Evolutionary conservation across 169 alveolate species (phyloP).

Genomic region (Plasmodium cynomolgi): DNA sequence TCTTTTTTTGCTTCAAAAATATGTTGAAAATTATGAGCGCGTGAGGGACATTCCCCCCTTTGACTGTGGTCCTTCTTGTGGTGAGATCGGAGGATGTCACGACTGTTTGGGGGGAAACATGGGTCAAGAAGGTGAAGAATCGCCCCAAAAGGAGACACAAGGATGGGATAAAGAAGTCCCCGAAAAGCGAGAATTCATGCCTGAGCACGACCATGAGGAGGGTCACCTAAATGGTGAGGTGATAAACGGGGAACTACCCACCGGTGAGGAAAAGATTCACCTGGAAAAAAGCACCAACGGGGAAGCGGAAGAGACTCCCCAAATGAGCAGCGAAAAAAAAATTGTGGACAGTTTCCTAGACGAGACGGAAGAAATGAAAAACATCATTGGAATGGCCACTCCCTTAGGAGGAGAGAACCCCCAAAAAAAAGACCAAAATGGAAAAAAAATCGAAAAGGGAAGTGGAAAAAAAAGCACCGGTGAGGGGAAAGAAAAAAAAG

Average conservation of each 20-base stretch:
- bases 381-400: slow-evolving; percentile 16
- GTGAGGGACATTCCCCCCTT: neutral
- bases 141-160: neutral
- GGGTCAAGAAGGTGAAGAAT: neutral
- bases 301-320: neutral
- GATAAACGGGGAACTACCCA: neutral
- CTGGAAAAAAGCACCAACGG: neutral
- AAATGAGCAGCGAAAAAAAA: neutral
- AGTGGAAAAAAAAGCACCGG: neutral
- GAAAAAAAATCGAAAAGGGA: neutral
- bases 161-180: neutral
- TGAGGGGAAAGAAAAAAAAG: slow-evolving; percentile 34
- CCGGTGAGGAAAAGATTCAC: neutral
- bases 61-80: neutral
- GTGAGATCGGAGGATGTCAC: neutral
- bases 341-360: neutral
- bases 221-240: neutral
- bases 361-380: slow-evolving; percentile 29
- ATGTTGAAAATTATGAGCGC: slow-evolving; percentile 34
- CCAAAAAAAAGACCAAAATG: neutral
- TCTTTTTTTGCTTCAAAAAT: slow-evolving; percentile 56
- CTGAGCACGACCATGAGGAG: neutral
- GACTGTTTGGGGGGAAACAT: neutral
- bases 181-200: neutral
- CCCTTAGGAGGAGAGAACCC: neutral